Conservation (phyloP, 345 rosid genomes). For the Gossypium longicalyx region DNA sequence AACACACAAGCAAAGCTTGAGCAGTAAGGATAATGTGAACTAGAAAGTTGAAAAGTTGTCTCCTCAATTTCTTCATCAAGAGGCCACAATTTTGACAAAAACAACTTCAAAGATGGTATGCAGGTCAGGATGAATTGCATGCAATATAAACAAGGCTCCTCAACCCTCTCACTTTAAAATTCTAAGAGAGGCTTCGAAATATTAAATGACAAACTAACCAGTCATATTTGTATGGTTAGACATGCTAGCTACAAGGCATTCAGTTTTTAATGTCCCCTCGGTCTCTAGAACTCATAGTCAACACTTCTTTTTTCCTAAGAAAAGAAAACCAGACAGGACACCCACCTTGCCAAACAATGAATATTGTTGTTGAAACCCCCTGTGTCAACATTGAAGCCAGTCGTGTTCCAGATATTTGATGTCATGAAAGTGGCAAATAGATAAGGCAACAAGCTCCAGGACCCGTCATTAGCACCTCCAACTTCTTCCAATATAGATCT, state of each 20-base stretch:
- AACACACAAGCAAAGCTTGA: conserved; percentile 5
- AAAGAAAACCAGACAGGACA: neutral
- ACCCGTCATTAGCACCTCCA: conserved; percentile 88
- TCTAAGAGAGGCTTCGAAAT: neutral
- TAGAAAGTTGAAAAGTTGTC: neutral
- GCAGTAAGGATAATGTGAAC: neutral
- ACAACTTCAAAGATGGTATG: neutral
- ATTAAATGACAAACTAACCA: neutral
- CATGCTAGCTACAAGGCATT: conserved; percentile 2
- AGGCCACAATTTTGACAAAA: conserved; percentile 1
- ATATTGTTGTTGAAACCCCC: conserved; percentile 97
- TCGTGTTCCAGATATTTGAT: conserved; percentile 78
- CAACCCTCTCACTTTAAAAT: neutral
- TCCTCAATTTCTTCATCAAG: conserved; percentile 4
- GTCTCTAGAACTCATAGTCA: neutral
- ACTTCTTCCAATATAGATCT: conserved; percentile 85
- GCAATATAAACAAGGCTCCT: neutral
- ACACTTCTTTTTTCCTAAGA: neutral
- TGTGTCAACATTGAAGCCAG: conserved; percentile 86
- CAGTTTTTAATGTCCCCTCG: neutral
- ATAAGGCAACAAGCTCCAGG: conserved; percentile 93
- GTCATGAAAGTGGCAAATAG: conserved; percentile 84
- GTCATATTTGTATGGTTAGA: conserved; percentile 3
- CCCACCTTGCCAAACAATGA: conserved; percentile 89
- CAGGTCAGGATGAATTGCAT: neutral